Evolutionary conservation across 1,284 basidiomycete genomes (phyloP).

Genomic region (Grifola frondosa): DNA sequence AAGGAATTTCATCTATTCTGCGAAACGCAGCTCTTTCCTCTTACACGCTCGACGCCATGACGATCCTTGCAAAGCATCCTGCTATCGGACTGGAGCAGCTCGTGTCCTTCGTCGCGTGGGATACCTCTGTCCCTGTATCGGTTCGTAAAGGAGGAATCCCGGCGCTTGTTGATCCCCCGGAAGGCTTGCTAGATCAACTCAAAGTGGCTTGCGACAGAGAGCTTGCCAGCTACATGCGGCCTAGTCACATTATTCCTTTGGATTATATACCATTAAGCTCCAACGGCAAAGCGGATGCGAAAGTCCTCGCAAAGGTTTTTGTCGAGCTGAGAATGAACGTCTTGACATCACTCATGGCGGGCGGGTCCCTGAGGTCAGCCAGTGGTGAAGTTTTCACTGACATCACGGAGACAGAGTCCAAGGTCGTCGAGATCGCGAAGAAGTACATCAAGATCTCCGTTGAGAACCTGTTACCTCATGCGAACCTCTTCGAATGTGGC

Average conservation of each 20-base stretch:
- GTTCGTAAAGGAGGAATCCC: conserved; percentile 40
- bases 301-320: conserved; percentile 41
- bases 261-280: conserved; percentile 47
- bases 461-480: conserved; percentile 10
- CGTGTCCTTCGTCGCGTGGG: conserved; percentile 47
- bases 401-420: conserved; percentile 19
- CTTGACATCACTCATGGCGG: conserved; percentile 17
- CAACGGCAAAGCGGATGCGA: conserved; percentile 50
- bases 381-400: conserved; percentile 2
- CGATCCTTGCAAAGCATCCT: conserved; percentile 48
- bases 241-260: conserved; percentile 48
- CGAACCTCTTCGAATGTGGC: conserved; percentile 46
- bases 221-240: conserved; percentile 52
- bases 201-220: conserved; percentile 39
- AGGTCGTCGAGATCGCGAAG: conserved; percentile 17
- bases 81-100: conserved; percentile 46
- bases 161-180: conserved; percentile 28
- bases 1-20: conserved; percentile 50
- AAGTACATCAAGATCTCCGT: conserved; percentile 15
- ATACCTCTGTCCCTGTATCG: conserved; percentile 33
- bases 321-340: conserved; percentile 31
- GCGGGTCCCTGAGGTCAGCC: not conserved
- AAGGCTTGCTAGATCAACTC: conserved; percentile 35
- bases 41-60: conserved; percentile 41
- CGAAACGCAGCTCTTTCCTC: conserved; percentile 35